phyloP scores from a whole-genome alignment of 2,329 filamentous ascomycete genomes.

The Oidium heveae region DNA sequence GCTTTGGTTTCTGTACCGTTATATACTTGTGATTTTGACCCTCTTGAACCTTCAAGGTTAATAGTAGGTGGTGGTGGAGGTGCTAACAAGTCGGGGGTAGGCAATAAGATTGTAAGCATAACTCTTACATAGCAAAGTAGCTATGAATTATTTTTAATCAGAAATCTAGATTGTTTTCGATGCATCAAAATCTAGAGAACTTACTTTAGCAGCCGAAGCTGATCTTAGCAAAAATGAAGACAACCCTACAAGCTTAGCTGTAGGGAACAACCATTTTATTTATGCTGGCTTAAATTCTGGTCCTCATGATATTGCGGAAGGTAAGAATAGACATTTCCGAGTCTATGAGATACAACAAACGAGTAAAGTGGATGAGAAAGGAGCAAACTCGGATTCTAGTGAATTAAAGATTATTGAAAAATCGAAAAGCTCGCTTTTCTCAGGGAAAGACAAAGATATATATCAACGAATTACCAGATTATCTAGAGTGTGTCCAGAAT shows the following conservation, averaged over 20 bases:
- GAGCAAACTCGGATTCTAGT: conserved; percentile 13
- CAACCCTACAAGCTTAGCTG: conserved; percentile 60
- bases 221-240: conserved; percentile 68
- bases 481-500: conserved; percentile 22
- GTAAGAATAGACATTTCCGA: conserved; percentile 65
- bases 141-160: neutral
- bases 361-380: conserved; percentile 18
- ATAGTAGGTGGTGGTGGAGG: conserved; percentile 76
- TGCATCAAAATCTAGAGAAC: conserved; percentile 13
- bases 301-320: conserved; percentile 41
- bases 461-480: conserved; percentile 36
- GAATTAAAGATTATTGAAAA: conserved; percentile 22
- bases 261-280: conserved; percentile 28
- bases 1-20: conserved; percentile 50
- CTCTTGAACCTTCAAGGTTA: conserved; percentile 46
- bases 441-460: conserved; percentile 21
- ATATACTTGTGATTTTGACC: conserved; percentile 73
- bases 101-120: conserved; percentile 56
- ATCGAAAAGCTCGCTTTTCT: conserved; percentile 27
- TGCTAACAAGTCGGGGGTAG: conserved; percentile 53
- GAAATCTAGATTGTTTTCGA: conserved; percentile 12
- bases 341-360: conserved; percentile 33
- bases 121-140: neutral
- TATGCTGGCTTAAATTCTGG: conserved; percentile 73
- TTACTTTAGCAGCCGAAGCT: conserved; percentile 42